A percentile compares a stretch with the other conserved stretches of the same genome.
phyloP scores from a whole-genome alignment of 2,329 filamentous ascomycete genomes.

The Pseudohalonectria lignicola region DNA sequence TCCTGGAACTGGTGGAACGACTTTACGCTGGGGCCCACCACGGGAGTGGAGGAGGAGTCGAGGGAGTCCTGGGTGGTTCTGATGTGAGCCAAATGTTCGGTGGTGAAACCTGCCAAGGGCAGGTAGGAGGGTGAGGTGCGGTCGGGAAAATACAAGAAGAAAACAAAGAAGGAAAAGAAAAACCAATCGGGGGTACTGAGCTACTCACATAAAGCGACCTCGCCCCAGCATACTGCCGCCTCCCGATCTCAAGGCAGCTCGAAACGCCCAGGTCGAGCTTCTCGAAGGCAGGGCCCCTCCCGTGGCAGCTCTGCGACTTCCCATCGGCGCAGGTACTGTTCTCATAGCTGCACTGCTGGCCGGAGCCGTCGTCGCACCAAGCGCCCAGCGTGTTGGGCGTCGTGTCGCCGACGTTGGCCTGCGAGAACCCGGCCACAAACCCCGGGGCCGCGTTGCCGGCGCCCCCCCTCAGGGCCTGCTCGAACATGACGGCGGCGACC shows the following conservation, averaged over 20 bases:
- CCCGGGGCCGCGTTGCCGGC: constrained; percentile 44
- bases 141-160: neutral
- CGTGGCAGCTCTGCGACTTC: constrained; percentile 60
- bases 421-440: constrained; percentile 87
- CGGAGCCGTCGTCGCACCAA: constrained; percentile 79
- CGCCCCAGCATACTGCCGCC: constrained; percentile 56
- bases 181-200: neutral
- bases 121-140: constrained; percentile 12
- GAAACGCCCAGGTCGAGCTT: constrained; percentile 60
- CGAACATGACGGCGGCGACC: constrained; percentile 76
- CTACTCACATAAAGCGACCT: constrained; percentile 26
- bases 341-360: constrained; percentile 58
- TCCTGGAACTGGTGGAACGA: constrained; percentile 81
- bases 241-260: constrained; percentile 67
- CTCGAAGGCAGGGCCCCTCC: constrained; percentile 58
- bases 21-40: constrained; percentile 57
- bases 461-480: constrained; percentile 51
- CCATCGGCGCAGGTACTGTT: constrained; percentile 76
- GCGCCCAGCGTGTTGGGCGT: constrained; percentile 81
- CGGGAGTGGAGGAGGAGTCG: constrained; percentile 29
- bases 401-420: constrained; percentile 84
- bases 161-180: neutral
- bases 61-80: constrained; percentile 39
- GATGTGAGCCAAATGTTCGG: no score
- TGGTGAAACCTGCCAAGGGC: no score